These are phyloP conservation scores for Phytophthora rubi DNA, from an alignment of 352 stramenopile species.

Conservation along the genomic window DNA sequence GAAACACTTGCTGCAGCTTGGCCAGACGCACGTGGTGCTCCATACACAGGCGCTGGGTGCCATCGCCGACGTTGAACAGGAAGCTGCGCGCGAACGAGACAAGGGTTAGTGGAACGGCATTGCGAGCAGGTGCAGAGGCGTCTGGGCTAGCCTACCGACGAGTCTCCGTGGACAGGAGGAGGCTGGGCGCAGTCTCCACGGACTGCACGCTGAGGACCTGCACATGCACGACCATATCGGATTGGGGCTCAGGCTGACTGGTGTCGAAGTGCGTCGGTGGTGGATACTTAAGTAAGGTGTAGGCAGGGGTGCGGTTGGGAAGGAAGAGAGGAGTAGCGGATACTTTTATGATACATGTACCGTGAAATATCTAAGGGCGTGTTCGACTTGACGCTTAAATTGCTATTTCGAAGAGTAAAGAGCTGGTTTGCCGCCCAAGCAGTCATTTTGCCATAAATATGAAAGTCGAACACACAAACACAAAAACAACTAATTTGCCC, in stretches of 20 bases:
- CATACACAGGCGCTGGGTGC: conserved; percentile 91
- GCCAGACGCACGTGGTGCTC: conserved; percentile 90
- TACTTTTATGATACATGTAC: background rate
- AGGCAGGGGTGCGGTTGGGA: no score
- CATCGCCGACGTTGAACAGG: conserved; percentile 91
- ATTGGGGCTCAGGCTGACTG: background rate
- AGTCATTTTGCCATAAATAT: no score
- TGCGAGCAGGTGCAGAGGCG: background rate
- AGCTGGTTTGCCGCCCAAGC: no score
- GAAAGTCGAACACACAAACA: no score
- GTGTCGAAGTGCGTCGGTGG: background rate
- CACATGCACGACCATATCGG: conserved; percentile 74
- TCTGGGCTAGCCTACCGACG: conserved; percentile 42
- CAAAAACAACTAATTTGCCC: no score
- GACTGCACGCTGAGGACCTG: conserved; percentile 82
- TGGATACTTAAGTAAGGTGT: conserved; percentile 6
- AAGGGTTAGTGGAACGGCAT: conserved; percentile 13
- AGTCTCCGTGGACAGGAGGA: conserved; percentile 76
- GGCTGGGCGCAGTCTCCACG: conserved; percentile 72
- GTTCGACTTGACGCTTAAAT: no score
- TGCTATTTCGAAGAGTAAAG: no score
- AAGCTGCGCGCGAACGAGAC: conserved; percentile 49
- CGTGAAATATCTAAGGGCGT: no score
- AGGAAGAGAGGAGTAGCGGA: background rate
- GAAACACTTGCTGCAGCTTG: conserved; percentile 85